Evolutionary conservation across 306 rosid genomes (phyloP).

Genomic region (Chamaecrista fasciculata): DNA sequence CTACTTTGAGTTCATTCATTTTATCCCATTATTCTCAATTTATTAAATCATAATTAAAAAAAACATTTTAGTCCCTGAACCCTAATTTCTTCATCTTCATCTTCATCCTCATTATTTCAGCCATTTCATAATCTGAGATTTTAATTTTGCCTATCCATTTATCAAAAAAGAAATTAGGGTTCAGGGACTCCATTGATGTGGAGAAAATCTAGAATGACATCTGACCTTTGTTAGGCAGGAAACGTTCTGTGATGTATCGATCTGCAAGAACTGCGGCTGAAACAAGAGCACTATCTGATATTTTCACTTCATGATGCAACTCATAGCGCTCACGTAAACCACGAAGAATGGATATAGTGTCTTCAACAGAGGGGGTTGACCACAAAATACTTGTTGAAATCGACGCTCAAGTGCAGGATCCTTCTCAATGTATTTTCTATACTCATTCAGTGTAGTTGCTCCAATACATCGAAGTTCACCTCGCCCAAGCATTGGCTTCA

Average conservation of each 20-base stretch:
- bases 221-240: constrained; percentile 91
- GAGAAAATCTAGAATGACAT: background rate
- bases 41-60: too few species aligned
- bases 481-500: too few species aligned
- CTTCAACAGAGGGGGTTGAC: constrained; percentile 91
- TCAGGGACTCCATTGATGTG: background rate
- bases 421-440: constrained; percentile 89
- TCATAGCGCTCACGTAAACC: constrained; percentile 96
- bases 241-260: constrained; percentile 83
- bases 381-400: constrained; percentile 92
- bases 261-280: constrained; percentile 92
- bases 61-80: too few species aligned
- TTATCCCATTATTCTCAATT: too few species aligned
- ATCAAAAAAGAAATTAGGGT: too few species aligned
- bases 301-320: constrained; percentile 96
- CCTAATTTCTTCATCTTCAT: too few species aligned
- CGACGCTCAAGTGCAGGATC: constrained; percentile 98
- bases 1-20: too few species aligned
- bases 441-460: constrained; percentile 91
- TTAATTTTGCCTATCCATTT: too few species aligned
- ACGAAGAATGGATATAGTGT: constrained; percentile 91
- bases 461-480: too few species aligned
- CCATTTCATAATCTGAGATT: too few species aligned
- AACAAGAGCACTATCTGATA: constrained; percentile 95
- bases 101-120: too few species aligned